Evolutionary conservation across 495 filamentous ascomycete species (phyloP).

Genomic region (Hapsidospora chrysogenum): DNA sequence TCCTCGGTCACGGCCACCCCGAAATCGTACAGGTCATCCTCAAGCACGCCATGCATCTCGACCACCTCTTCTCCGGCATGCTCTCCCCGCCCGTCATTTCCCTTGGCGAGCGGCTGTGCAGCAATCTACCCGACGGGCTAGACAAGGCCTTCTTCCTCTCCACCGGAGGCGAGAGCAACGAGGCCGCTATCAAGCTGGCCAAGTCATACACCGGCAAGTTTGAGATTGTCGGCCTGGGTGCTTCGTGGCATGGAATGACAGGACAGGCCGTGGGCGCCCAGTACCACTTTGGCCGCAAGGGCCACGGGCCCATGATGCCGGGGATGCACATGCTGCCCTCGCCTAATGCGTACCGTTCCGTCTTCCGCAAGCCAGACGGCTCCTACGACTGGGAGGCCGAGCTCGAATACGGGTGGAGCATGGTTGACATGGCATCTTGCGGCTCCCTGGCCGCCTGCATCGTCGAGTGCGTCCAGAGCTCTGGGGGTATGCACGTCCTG

Average conservation of each 20-base stretch:
- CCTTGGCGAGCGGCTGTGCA: slow-evolving; percentile 26
- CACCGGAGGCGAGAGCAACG: slow-evolving; percentile 36
- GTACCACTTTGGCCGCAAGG: slow-evolving; percentile 29
- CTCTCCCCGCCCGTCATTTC: slow-evolving; percentile 32
- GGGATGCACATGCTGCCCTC: slow-evolving; percentile 26
- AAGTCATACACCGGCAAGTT: slow-evolving; percentile 39
- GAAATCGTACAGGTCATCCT: slow-evolving; percentile 34
- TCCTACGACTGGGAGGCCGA: slow-evolving; percentile 41
- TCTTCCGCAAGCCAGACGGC: slow-evolving; percentile 30
- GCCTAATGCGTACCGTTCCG: slow-evolving; percentile 35
- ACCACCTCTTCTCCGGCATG: slow-evolving; percentile 40
- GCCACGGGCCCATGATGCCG: slow-evolving; percentile 21
- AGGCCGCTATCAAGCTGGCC: slow-evolving; percentile 38
- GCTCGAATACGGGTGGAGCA: slow-evolving; percentile 33
- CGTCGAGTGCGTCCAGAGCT: slow-evolving; percentile 35
- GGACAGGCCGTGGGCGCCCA: slow-evolving; percentile 23
- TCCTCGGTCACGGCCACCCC: slow-evolving; percentile 39
- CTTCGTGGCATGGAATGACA: slow-evolving; percentile 37
- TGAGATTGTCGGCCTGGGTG: slow-evolving; percentile 35
- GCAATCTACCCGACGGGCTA: slow-evolving; percentile 24
- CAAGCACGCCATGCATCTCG: slow-evolving; percentile 24
- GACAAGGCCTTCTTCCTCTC: slow-evolving; percentile 37
- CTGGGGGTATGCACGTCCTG: slow-evolving; percentile 31
- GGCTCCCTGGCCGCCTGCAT: slow-evolving; percentile 39
- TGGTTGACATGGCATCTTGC: slow-evolving; percentile 33